Conservation (phyloP, 225 moss, liverwort and hornwort species). For the Lunularia cruciata region DNA sequence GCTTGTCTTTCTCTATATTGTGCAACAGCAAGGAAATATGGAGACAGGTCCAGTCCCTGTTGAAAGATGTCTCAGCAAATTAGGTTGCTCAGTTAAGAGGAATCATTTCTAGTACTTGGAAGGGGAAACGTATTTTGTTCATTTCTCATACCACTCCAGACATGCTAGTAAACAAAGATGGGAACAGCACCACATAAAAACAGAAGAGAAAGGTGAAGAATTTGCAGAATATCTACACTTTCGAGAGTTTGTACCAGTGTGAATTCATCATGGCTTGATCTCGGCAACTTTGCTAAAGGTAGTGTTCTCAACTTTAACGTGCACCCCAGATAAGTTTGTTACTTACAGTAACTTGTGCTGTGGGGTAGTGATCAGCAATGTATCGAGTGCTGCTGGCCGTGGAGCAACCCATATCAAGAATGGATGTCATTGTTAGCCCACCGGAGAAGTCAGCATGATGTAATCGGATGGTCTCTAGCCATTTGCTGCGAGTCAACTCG, state of each 20-base stretch:
- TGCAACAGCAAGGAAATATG: constrained; percentile 93
- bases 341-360: constrained; percentile 74
- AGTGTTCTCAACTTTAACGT: too few species aligned
- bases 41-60: constrained; percentile 94
- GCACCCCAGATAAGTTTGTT: not conserved
- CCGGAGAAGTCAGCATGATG: constrained; percentile 69
- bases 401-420: constrained; percentile 89
- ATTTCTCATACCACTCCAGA: too few species aligned
- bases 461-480: constrained; percentile 62
- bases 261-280: too few species aligned
- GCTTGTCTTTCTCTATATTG: constrained; percentile 69
- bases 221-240: too few species aligned
- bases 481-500: constrained; percentile 50
- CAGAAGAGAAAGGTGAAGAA: too few species aligned
- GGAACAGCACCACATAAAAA: too few species aligned
- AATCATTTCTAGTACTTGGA: too few species aligned
- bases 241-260: too few species aligned
- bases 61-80: not conserved
- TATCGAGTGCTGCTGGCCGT: constrained; percentile 65
- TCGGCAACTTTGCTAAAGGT: too few species aligned
- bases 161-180: too few species aligned
- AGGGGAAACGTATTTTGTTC: too few species aligned
- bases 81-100: too few species aligned
- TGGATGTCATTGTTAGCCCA: constrained; percentile 48
- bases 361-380: constrained; percentile 61